Evolutionary conservation across 345 rosid genomes (phyloP).

Genomic region (Acer saccharum): DNA sequence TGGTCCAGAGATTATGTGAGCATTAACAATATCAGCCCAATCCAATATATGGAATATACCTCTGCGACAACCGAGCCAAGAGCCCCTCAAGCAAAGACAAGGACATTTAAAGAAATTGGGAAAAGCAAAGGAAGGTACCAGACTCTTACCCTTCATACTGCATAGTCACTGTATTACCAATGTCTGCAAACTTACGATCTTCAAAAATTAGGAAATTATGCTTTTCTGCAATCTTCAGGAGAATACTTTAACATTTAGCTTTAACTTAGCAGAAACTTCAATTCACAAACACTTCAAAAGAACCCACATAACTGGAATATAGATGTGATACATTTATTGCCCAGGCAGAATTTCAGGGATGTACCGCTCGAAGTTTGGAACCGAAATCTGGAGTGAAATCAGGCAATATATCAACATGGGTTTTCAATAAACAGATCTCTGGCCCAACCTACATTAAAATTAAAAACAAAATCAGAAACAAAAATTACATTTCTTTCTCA

Average conservation of each 20-base stretch:
- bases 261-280: not conserved
- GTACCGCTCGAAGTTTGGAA: slow-evolving; percentile 79
- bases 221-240: slow-evolving; percentile 77
- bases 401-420: slow-evolving; percentile 94
- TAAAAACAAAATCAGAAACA: not conserved
- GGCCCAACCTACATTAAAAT: slow-evolving; percentile 76
- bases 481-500: not conserved
- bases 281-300: not conserved
- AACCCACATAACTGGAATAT: not conserved
- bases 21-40: slow-evolving; percentile 96
- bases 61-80: slow-evolving; percentile 37
- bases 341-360: not conserved
- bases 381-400: slow-evolving; percentile 96
- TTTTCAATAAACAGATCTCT: slow-evolving; percentile 90
- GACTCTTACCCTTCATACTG: slow-evolving; percentile 84
- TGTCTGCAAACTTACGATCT: slow-evolving; percentile 98
- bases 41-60: slow-evolving; percentile 82
- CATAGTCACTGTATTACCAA: slow-evolving; percentile 98
- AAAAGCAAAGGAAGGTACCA: not conserved
- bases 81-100: slow-evolving; percentile 6
- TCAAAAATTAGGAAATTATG: slow-evolving; percentile 88
- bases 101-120: not conserved
- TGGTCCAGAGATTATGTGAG: slow-evolving; percentile 91
- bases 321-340: not conserved
- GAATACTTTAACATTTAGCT: slow-evolving; percentile 3